Evolutionary conservation across 352 stramenopile genomes (phyloP).

Genomic region (Phytophthora capsici): DNA sequence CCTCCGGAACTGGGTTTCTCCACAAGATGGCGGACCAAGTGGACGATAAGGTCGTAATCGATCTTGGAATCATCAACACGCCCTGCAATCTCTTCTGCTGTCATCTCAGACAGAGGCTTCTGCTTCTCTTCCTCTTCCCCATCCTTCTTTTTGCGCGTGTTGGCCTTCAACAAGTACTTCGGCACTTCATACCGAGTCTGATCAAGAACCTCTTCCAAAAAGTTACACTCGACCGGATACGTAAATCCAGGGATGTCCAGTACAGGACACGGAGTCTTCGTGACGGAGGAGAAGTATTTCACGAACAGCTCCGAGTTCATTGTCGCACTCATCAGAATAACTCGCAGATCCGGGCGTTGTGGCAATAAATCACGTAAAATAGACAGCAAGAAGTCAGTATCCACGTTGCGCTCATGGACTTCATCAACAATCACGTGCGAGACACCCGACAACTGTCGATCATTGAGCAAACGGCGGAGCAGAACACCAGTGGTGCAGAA

Average conservation of each 20-base stretch:
- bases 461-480: constrained; percentile 92
- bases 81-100: constrained; percentile 57
- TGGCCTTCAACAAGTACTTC: constrained; percentile 58
- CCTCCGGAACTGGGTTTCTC: constrained; percentile 40
- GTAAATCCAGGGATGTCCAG: constrained; percentile 88
- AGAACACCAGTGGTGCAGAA: constrained; percentile 98
- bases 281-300: constrained; percentile 82
- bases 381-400: constrained; percentile 96
- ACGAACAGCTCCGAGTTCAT: constrained; percentile 92
- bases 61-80: constrained; percentile 92
- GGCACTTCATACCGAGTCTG: constrained; percentile 71
- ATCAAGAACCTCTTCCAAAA: constrained; percentile 77
- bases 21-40: constrained; percentile 75
- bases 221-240: constrained; percentile 80
- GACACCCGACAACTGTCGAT: constrained; percentile 88
- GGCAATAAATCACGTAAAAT: constrained; percentile 89
- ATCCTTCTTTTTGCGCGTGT: constrained; percentile 61
- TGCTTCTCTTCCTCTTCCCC: constrained; percentile 32
- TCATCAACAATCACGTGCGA: constrained; percentile 99
- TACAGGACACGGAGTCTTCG: constrained; percentile 57
- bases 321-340: constrained; percentile 98
- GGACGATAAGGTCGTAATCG: constrained; percentile 94
- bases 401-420: constrained; percentile 97
- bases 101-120: constrained; percentile 41
- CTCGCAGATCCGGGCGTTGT: constrained; percentile 74